These are phyloP conservation scores for Sporothrix dimorphospora DNA, from an alignment of 2,329 filamentous ascomycete species.

Conservation along the genomic window DNA sequence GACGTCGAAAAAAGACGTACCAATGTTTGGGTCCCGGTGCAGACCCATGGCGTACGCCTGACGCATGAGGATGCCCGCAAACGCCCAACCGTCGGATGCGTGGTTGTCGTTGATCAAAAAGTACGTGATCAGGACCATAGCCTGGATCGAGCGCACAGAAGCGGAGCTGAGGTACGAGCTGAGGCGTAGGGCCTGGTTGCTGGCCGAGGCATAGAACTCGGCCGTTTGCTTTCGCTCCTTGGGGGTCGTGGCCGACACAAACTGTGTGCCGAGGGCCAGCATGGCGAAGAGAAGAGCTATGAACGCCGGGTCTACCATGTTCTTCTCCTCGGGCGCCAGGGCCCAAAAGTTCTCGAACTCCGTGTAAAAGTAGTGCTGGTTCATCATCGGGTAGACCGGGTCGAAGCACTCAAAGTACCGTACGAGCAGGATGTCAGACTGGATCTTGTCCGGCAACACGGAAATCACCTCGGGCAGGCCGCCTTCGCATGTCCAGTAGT, in stretches of 20 bases:
- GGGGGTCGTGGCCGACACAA: slow-evolving; percentile 63
- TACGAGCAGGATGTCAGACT: slow-evolving; percentile 70
- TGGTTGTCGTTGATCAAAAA: slow-evolving; percentile 88
- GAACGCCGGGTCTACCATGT: slow-evolving; percentile 66
- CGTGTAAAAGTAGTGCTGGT: slow-evolving; percentile 73
- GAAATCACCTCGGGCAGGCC: slow-evolving; percentile 75
- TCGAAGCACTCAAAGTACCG: slow-evolving; percentile 74
- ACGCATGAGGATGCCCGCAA: slow-evolving; percentile 74
- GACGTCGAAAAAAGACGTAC: slow-evolving; percentile 42
- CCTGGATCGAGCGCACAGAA: slow-evolving; percentile 72
- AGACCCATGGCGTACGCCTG: slow-evolving; percentile 82
- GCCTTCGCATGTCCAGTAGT: slow-evolving; percentile 82
- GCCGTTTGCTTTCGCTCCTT: slow-evolving; percentile 72
- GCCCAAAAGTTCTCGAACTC: slow-evolving; percentile 82
- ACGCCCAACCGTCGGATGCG: slow-evolving; percentile 80
- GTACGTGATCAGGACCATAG: slow-evolving; percentile 81
- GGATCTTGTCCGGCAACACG: slow-evolving; percentile 73
- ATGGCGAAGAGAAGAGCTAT: slow-evolving; percentile 76
- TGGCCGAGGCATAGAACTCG: slow-evolving; percentile 79
- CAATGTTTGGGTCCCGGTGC: slow-evolving; percentile 77
- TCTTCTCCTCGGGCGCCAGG: slow-evolving; percentile 59
- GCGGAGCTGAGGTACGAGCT: slow-evolving; percentile 77
- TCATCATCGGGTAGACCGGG: slow-evolving; percentile 79
- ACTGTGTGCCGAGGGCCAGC: slow-evolving; percentile 77
- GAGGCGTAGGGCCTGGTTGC: slow-evolving; percentile 75